These are phyloP conservation scores for Cercophora scortea DNA, from an alignment of 495 filamentous ascomycete genomes.

Conservation along the genomic window DNA sequence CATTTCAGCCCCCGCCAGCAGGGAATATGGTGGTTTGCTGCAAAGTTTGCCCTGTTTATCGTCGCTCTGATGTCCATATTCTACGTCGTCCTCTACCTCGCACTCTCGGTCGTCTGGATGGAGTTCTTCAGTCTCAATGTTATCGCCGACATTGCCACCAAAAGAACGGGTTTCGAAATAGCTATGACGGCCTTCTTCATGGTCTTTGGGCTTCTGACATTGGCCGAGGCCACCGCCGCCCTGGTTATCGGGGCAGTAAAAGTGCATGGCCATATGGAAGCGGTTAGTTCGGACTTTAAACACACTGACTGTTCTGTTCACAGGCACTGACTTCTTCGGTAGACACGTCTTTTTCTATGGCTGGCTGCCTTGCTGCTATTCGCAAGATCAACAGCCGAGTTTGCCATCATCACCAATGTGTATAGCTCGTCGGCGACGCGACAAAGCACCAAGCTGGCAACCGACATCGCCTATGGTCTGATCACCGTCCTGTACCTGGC, in stretches of 20 bases:
- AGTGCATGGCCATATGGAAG: neutral
- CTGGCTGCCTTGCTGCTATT: neutral
- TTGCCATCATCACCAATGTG: neutral
- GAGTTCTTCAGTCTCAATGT: slow-evolving; percentile 12
- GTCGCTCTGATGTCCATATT: slow-evolving; percentile 4
- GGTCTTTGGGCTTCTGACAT: slow-evolving; percentile 5
- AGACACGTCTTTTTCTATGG: neutral
- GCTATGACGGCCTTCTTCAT: slow-evolving; percentile 8
- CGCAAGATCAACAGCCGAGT: neutral
- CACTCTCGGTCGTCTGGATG: slow-evolving; percentile 6
- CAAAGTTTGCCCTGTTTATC: slow-evolving; percentile 4
- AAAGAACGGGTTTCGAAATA: slow-evolving; percentile 7
- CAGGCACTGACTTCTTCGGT: neutral
- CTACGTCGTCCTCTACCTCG: slow-evolving; percentile 7
- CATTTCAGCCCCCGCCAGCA: neutral
- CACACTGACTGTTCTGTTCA: neutral
- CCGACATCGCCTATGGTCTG: neutral
- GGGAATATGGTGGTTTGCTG: slow-evolving; percentile 5
- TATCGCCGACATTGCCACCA: slow-evolving; percentile 12
- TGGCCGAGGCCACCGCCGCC: neutral
- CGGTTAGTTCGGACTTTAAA: neutral
- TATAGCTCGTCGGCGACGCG: neutral
- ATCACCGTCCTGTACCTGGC: neutral
- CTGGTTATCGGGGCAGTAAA: neutral
- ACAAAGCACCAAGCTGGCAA: neutral